phyloP scores from a whole-genome alignment of 2,329 filamentous ascomycete genomes.

The Calcarisporium arbuscula region DNA sequence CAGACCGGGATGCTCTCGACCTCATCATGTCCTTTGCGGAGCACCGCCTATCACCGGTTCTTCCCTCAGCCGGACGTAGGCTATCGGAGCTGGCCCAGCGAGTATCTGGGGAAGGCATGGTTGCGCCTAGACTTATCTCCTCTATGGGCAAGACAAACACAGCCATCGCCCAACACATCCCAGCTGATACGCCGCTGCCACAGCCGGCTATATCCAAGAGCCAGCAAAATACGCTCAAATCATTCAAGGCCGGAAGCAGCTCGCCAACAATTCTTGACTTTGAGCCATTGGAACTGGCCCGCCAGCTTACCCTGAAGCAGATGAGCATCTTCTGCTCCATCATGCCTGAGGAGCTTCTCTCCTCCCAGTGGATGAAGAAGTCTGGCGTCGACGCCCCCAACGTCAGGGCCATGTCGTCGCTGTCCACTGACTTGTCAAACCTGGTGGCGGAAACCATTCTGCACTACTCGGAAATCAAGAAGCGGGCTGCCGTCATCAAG shows the following conservation, averaged over 20 bases:
- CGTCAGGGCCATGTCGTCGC: slow-evolving; percentile 85
- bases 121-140: slow-evolving; percentile 77
- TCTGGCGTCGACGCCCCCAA: slow-evolving; percentile 73
- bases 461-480: slow-evolving; percentile 83
- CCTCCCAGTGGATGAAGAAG: slow-evolving; percentile 91
- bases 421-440: slow-evolving; percentile 89
- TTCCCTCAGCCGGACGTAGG: slow-evolving; percentile 75
- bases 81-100: slow-evolving; percentile 73
- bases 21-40: slow-evolving; percentile 77
- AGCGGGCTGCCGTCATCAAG: slow-evolving; percentile 83
- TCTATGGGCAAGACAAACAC: slow-evolving; percentile 85
- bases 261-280: slow-evolving; percentile 79
- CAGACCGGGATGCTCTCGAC: slow-evolving; percentile 68
- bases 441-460: slow-evolving; percentile 91
- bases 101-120: slow-evolving; percentile 64
- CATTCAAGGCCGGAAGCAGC: slow-evolving; percentile 67
- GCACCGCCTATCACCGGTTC: slow-evolving; percentile 56
- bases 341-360: slow-evolving; percentile 83
- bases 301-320: slow-evolving; percentile 88
- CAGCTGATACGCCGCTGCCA: slow-evolving; percentile 67
- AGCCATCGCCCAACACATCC: slow-evolving; percentile 62
- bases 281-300: slow-evolving; percentile 81
- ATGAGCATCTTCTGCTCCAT: slow-evolving; percentile 90
- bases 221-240: slow-evolving; percentile 64
- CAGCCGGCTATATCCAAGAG: slow-evolving; percentile 65